These are phyloP conservation scores for Rickenella mellea DNA, from an alignment of 768 basidiomycete genomes.

Conservation along the genomic window DNA sequence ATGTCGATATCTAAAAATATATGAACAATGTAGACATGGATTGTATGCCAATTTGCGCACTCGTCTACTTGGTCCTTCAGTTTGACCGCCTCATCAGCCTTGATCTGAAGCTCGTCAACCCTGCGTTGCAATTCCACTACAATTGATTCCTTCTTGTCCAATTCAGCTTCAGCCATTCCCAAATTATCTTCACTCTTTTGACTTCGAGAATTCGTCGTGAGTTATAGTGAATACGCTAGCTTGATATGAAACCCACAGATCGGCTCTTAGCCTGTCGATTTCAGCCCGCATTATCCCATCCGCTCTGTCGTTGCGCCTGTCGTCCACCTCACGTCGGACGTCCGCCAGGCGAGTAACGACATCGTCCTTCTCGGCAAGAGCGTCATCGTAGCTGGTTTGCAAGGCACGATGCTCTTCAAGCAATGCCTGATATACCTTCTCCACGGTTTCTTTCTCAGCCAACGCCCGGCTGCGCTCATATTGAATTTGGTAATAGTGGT, in stretches of 20 bases:
- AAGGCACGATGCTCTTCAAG: constrained; percentile 67
- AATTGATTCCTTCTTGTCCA: constrained; percentile 66
- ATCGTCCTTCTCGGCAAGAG: constrained; percentile 71
- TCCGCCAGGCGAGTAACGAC: constrained; percentile 53
- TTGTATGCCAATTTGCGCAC: constrained; percentile 27
- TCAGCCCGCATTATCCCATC: constrained; percentile 74
- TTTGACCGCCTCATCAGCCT: constrained; percentile 67
- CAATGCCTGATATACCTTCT: constrained; percentile 70
- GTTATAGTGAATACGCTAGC: constrained; percentile 1
- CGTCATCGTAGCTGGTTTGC: constrained; percentile 72
- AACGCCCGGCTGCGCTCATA: constrained; percentile 69
- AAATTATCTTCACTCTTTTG: constrained; percentile 93
- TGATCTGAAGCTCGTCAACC: constrained; percentile 70
- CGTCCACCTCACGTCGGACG: constrained; percentile 48
- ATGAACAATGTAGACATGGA: neutral
- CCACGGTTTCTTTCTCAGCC: constrained; percentile 78
- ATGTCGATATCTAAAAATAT: constrained; percentile 64
- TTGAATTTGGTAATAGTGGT: constrained; percentile 82
- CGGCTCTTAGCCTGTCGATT: constrained; percentile 69
- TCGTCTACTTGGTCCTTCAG: constrained; percentile 95
- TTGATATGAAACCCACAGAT: constrained; percentile 56
- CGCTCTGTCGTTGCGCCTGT: constrained; percentile 54
- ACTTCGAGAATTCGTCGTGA: constrained; percentile 34
- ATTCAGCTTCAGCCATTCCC: constrained; percentile 67
- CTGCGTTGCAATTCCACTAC: constrained; percentile 69